phyloP scores from a whole-genome alignment of 1,284 basidiomycete genomes.

The Ganoderma sinense region DNA sequence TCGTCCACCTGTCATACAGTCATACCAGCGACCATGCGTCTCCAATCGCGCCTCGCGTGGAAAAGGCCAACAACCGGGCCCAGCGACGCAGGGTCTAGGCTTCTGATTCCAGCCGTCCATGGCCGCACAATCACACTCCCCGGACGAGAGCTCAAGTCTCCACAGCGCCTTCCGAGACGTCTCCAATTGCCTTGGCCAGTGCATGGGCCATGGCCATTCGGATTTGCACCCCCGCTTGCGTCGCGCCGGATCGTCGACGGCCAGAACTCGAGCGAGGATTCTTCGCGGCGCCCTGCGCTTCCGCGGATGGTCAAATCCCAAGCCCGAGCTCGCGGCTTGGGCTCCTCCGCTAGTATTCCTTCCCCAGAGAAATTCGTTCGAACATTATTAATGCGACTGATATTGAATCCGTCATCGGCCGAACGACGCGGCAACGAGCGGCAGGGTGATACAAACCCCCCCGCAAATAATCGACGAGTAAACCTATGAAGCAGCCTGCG shows the following conservation, averaged over 20 bases:
- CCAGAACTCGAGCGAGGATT: slow-evolving; percentile 11
- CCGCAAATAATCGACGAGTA: background rate
- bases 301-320: background rate
- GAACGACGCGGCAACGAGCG: background rate
- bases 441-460: background rate
- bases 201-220: no score
- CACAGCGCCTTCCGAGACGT: background rate
- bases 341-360: no score
- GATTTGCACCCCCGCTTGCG: background rate
- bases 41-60: background rate
- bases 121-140: background rate
- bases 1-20: background rate
- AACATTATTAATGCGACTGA: background rate
- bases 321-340: no score
- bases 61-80: background rate
- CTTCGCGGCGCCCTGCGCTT: background rate
- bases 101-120: background rate
- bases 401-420: background rate
- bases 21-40: background rate
- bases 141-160: background rate
- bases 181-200: background rate
- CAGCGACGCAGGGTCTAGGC: background rate
- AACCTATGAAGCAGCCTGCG: background rate
- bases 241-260: slow-evolving; percentile 20
- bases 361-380: no score